Conservation (phyloP, 352 stramenopile genomes). For the Pythium utonaiense region DNA sequence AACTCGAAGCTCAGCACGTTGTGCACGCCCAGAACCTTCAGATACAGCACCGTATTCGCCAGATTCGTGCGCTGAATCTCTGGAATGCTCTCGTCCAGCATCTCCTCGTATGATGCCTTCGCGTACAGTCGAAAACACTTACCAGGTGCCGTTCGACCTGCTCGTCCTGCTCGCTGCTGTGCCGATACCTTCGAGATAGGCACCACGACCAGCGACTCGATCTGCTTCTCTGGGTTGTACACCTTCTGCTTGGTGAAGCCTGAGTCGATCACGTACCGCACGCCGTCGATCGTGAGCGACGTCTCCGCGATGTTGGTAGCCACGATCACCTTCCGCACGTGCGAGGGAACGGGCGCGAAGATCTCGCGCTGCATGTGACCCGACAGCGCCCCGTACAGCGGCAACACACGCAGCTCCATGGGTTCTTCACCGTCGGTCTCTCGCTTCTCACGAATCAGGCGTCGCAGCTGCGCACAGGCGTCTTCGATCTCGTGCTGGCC, state of each 20-base stretch:
- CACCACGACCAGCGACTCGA: constrained; percentile 89
- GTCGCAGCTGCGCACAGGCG: constrained; percentile 84
- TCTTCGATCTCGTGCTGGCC: constrained; percentile 92
- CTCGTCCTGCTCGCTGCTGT: constrained; percentile 93
- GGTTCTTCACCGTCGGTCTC: constrained; percentile 13
- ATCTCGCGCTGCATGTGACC: constrained; percentile 91
- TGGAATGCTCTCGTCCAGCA: constrained; percentile 97
- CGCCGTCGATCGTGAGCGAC: constrained; percentile 98
- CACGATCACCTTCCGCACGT: constrained; percentile 83
- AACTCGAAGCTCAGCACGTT: constrained; percentile 72
- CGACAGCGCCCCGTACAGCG: constrained; percentile 96
- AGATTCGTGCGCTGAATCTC: constrained; percentile 97
- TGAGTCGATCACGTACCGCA: constrained; percentile 78
- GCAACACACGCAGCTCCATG: constrained; percentile 73
- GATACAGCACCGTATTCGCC: constrained; percentile 92
- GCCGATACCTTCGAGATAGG: constrained; percentile 95
- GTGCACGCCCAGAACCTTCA: constrained; percentile 69
- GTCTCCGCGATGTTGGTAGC: constrained; percentile 95
- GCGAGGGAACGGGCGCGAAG: constrained; percentile 86
- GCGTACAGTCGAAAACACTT: constrained; percentile 99
- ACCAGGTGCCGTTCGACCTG: constrained; percentile 93
- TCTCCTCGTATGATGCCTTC: constrained; percentile 94
- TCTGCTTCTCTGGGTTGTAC: constrained; percentile 71
- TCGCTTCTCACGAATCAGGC: constrained; percentile 14
- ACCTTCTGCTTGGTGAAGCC: constrained; percentile 92